Evolutionary conservation across 495 filamentous ascomycete genomes (phyloP).

Genomic region (Talaromyces wortmannii): DNA sequence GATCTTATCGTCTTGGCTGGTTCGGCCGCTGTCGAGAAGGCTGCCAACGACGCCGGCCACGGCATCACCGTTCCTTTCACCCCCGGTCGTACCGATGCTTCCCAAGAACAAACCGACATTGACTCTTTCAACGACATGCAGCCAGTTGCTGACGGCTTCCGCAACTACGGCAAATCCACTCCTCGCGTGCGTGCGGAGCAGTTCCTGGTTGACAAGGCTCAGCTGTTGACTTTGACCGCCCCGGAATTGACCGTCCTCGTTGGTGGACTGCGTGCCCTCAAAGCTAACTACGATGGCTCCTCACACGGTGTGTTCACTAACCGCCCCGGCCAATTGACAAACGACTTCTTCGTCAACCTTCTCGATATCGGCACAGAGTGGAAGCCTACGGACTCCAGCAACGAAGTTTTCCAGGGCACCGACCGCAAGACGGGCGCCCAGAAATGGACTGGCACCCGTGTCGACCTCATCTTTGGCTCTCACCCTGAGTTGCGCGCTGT

Average conservation of each 20-base stretch:
- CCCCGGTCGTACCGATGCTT: constrained; percentile 44
- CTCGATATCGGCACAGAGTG: constrained; percentile 58
- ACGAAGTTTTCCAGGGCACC: constrained; percentile 52
- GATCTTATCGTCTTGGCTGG: constrained; percentile 66
- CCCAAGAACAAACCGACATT: constrained; percentile 58
- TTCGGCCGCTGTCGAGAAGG: constrained; percentile 33
- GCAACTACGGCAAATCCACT: constrained; percentile 60
- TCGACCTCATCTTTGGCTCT: constrained; percentile 62
- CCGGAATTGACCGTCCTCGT: constrained; percentile 62
- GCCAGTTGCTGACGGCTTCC: constrained; percentile 62
- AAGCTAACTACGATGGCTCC: constrained; percentile 61
- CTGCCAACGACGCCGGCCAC: constrained; percentile 19
- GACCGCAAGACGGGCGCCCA: constrained; percentile 60
- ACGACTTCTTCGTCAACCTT: constrained; percentile 72
- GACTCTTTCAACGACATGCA: constrained; percentile 55
- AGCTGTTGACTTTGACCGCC: constrained; percentile 58
- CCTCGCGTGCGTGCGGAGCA: constrained; percentile 54
- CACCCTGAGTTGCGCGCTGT: constrained; percentile 65
- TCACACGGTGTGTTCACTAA: constrained; percentile 55
- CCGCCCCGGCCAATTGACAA: constrained; percentile 57
- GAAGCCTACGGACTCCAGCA: constrained; percentile 37
- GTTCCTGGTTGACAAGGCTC: constrained; percentile 59
- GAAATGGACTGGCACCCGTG: constrained; percentile 63
- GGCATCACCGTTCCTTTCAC: constrained; percentile 34
- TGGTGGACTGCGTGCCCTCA: constrained; percentile 59